Base-by-base conservation (phyloP, 176 grass and related monocot species). In the Oryza coarctata region DNA sequence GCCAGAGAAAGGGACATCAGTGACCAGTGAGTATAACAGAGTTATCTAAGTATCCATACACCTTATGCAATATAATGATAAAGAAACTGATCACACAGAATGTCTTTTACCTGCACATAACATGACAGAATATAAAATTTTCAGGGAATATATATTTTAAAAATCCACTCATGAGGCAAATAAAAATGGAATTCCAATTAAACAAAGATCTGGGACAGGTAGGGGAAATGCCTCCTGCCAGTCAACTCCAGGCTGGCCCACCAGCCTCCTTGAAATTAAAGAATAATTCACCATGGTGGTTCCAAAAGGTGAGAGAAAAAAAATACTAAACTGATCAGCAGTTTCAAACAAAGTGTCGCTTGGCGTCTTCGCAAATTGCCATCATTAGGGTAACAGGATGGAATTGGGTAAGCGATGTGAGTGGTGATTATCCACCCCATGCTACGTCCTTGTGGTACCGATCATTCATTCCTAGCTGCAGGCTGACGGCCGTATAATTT, bases 181-280 rank as follows among this genome's bases (percentile, higher is more conserved):
- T 60, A 30, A 41, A 43, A 22, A n/a, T 8, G 20, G 50, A 55
- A 55, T n/a, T 55, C 1, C 49, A 12, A 52, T 13, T 50, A 84
- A 30, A 22, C 26, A 28, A 32, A 3, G 12, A n/a, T 45, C 62
- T 27, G 25, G 65, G 9, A 18, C 40, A 70, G 77, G 25, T 65
- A 30, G 38, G 39, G 30, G 44, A 38, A 73, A 36, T 26, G 78
- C 76, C 33, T 82, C 79, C 45, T 83, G 25, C 88, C 83, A 63
- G 71, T 87, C 85, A 87, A 87, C 85, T 63, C 78, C 64, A 76
- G 78, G 29, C 71, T 82, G 85, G 63, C 63, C 84, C 76, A 55
- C 61, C 43, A 7, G 8, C 6, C 36, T 43, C 38, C 20, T 64
- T 62, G 38, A 52, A 45, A 72, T 63, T 63, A 64, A 78, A 77